Evolutionary conservation across 2,329 filamentous ascomycete genomes (phyloP).

Genomic region (Ophidiomyces ophidiicola): DNA sequence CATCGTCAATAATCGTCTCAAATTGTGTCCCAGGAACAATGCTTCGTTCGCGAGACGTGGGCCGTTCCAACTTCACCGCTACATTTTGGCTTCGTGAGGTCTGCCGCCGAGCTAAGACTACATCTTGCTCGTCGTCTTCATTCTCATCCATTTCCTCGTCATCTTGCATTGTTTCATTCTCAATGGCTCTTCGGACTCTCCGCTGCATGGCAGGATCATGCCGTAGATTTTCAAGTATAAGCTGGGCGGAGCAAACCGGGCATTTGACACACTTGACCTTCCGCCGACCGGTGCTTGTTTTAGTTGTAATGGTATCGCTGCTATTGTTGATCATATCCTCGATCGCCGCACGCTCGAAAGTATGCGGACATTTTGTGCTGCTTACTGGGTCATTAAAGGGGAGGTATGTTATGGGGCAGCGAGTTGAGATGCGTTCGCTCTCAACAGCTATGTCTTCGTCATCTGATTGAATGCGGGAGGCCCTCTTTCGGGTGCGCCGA

Average conservation of each 20-base stretch:
- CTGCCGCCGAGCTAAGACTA: slow-evolving; percentile 14
- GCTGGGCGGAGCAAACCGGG: slow-evolving; percentile 30
- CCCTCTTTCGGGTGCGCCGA: slow-evolving; percentile 11
- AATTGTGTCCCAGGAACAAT: slow-evolving; percentile 11
- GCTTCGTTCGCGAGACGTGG: slow-evolving; percentile 7
- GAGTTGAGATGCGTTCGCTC: slow-evolving; percentile 34
- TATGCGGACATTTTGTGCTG: slow-evolving; percentile 39
- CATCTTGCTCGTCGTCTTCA: slow-evolving; percentile 21
- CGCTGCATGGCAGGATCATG: slow-evolving; percentile 31
- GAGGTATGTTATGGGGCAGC: slow-evolving; percentile 39
- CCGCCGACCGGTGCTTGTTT: slow-evolving; percentile 14
- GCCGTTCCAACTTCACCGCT: slow-evolving; percentile 8
- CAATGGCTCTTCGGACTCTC: slow-evolving; percentile 26
- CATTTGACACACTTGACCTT: slow-evolving; percentile 27
- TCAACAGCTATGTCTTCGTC: slow-evolving; percentile 38
- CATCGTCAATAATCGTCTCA: slow-evolving; percentile 13
- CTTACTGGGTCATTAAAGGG: slow-evolving; percentile 37
- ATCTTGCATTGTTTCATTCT: slow-evolving; percentile 22
- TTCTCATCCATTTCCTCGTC: slow-evolving; percentile 6
- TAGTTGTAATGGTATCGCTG: slow-evolving; percentile 18
- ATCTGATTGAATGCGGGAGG: slow-evolving; percentile 17
- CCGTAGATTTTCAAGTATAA: slow-evolving; percentile 30
- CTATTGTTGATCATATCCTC: slow-evolving; percentile 32
- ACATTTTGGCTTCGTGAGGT: slow-evolving; percentile 1
- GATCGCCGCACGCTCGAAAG: slow-evolving; percentile 39